A percentile compares a stretch with the other conserved stretches of the same genome.
phyloP scores from a whole-genome alignment of 2,329 filamentous ascomycete species.

The Helotiales sp. region DNA sequence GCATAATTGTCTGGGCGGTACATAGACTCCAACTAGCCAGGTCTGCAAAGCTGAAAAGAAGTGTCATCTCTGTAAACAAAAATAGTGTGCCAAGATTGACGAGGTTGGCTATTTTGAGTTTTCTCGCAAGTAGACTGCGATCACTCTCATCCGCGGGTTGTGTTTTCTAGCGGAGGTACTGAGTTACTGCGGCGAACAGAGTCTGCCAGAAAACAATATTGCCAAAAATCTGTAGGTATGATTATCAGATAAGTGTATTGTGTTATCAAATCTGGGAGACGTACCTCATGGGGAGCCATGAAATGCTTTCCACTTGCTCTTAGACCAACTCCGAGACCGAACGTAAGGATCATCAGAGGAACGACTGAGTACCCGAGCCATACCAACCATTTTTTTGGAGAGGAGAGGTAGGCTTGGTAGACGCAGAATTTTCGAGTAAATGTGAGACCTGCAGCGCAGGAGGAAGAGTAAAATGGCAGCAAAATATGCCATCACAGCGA shows the following conservation, averaged over 20 bases:
- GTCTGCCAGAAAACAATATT: not conserved
- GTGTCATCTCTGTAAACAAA: not conserved
- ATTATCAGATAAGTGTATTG: not conserved
- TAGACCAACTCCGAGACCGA: not conserved
- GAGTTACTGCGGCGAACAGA: not conserved
- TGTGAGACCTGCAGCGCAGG: not conserved
- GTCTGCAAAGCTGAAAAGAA: slow-evolving; percentile 8
- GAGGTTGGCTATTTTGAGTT: not conserved
- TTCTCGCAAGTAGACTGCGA: not conserved
- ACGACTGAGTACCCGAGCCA: not conserved
- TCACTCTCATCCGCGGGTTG: not conserved
- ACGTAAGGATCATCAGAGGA: not conserved
- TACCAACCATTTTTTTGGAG: not conserved
- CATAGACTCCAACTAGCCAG: not conserved
- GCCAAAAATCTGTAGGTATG: slow-evolving; percentile 3
- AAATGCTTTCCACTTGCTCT: slow-evolving; percentile 1
- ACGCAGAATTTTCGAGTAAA: not conserved
- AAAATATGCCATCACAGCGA: slow-evolving; percentile 13
- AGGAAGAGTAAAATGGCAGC: slow-evolving; percentile 14
- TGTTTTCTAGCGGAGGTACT: not conserved
- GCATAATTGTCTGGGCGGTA: not conserved
- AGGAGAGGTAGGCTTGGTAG: not conserved
- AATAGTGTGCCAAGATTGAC: not conserved
- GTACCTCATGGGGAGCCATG: slow-evolving; percentile 6
- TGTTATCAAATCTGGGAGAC: not conserved